These are phyloP conservation scores for Cruciata laevipes DNA, from an alignment of 257 asterid species.

Conservation along the genomic window DNA sequence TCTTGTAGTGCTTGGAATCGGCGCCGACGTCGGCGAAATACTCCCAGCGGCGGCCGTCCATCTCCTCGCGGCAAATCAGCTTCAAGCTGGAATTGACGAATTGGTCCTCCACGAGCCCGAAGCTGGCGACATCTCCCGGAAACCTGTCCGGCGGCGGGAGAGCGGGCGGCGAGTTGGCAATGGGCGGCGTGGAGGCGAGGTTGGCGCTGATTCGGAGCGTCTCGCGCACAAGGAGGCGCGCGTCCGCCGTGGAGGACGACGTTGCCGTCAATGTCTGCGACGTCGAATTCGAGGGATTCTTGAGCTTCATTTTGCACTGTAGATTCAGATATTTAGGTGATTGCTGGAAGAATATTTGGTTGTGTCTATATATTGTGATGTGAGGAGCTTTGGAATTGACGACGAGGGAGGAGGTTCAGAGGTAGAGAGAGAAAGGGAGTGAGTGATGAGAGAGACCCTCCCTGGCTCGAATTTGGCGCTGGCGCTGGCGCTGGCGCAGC, in stretches of 20 bases:
- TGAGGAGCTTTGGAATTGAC: conserved; percentile 21
- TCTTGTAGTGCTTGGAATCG: conserved; percentile 46
- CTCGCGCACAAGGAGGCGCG: conserved; percentile 78
- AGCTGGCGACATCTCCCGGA: conserved; percentile 32
- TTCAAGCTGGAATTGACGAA: conserved; percentile 68
- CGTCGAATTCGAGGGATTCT: conserved; percentile 50
- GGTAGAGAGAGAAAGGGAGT: conserved; percentile 14
- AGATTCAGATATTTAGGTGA: not conserved
- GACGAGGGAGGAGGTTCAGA: conserved; percentile 16
- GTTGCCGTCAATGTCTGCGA: conserved; percentile 53
- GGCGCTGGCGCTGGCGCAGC: no score
- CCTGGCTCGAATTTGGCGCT: conserved; percentile 3
- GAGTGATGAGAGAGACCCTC: conserved; percentile 4
- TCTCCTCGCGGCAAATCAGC: conserved; percentile 83
- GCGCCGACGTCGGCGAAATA: conserved; percentile 51
- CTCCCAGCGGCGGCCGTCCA: conserved; percentile 83
- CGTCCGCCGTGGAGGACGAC: conserved; percentile 55
- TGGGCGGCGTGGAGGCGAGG: conserved; percentile 75
- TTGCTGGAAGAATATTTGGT: not conserved
- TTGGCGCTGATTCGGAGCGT: conserved; percentile 95
- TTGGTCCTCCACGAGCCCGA: conserved; percentile 56
- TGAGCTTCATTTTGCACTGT: conserved; percentile 49
- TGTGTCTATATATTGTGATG: not conserved
- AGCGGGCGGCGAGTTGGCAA: conserved; percentile 24
- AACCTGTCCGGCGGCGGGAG: conserved; percentile 16